Evolutionary conservation across 371 early-diverging fungal species (phyloP).

Genomic region (Entomophthora muscae): DNA sequence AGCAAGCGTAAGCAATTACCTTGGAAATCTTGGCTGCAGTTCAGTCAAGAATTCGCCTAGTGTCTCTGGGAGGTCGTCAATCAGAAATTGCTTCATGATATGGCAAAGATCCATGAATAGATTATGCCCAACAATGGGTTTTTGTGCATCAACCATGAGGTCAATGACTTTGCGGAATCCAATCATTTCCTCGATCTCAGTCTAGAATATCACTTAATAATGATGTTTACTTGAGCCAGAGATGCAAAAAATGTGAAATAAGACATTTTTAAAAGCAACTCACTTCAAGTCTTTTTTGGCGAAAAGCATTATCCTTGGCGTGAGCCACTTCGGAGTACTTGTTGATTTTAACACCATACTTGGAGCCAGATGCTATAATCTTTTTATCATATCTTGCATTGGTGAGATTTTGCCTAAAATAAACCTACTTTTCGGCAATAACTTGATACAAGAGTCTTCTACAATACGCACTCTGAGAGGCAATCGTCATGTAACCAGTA

Average conservation of each 20-base stretch:
- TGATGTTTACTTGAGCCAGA: not conserved
- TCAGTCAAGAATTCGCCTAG: constrained; percentile 21
- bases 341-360: not conserved
- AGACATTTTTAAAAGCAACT: not conserved
- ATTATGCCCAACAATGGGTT: constrained; percentile 72
- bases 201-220: constrained; percentile 11
- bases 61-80: constrained; percentile 35
- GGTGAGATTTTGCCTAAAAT: constrained; percentile 18
- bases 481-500: not conserved
- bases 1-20: constrained; percentile 14
- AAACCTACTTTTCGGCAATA: constrained; percentile 5
- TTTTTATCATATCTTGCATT: not conserved
- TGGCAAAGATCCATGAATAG: constrained; percentile 64
- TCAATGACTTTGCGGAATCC: constrained; percentile 71
- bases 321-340: not conserved
- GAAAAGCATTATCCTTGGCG: not conserved
- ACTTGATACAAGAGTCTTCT: not conserved
- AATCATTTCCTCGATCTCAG: constrained; percentile 32
- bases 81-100: constrained; percentile 44
- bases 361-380: not conserved
- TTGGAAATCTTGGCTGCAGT: constrained; percentile 37
- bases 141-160: constrained; percentile 36
- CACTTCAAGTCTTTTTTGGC: not conserved
- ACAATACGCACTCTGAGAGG: not conserved
- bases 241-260: not conserved